Evolutionary conservation across 2,329 filamentous ascomycete species (phyloP), one percentile per base, ranked within the genome.

Genomic region (Zopfia rhizophila): DNA sequence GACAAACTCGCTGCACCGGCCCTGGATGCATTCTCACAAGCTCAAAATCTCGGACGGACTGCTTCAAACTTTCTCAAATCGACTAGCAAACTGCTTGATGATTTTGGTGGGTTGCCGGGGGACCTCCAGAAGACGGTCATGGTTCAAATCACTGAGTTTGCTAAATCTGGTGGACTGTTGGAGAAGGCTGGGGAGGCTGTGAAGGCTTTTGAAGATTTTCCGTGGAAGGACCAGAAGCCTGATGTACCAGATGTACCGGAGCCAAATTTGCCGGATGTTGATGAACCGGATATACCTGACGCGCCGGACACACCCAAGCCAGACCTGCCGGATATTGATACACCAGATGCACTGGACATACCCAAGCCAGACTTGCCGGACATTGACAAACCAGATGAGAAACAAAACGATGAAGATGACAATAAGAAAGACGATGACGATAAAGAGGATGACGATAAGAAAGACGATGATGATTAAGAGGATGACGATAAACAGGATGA

Each of bases 31-130:
- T 38, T 49, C 11, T 37, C 27, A 4, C 17, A 31, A 22, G 53
- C 41, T 13, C 45, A 47, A 17, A 45, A 48, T 18, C 40, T 53
- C 8, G 47, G 51, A 2, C 43, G 48, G 11, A 28, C 44, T 14
- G 45, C 51, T 5, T 36, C 47, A 11, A 45, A 58, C 29, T 55
- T 39, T 42, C 41, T 58, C 18, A 52, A 36, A 17, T 52, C 53
- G 6, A 51, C 46, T 6, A 24, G 37, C 3, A 51, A 44, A 16
- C 17, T 53, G 14, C 19, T 54, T 7, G 30, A 53, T 16, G 28
- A 32, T 16, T 56, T 53, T n/a, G 28, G 38, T 5, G 38, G 33
- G 10, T 33, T 55, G 7, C 32, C 39, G 5, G 28, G 18, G 1
- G 38, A 53, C 2, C 31, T 53, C 3, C 36, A 54, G 14, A 38